Percentiles rank a stretch among this genome's conserved stretches.
Conservation (phyloP, 2,329 filamentous ascomycete genomes). For the Orbilia blumenaviensis region DNA sequence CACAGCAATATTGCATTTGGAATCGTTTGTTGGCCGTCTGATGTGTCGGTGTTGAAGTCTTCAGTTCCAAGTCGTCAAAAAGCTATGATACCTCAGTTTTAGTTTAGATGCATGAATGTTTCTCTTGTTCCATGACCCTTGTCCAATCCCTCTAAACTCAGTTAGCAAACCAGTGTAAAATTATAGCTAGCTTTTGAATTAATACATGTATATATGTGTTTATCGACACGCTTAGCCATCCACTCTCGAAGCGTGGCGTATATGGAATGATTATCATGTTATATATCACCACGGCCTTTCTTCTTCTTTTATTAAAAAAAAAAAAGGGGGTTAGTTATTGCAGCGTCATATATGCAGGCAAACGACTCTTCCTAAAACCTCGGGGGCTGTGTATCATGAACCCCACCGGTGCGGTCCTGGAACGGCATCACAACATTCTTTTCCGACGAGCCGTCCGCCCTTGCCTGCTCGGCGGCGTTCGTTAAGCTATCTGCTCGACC, state of each 20-base stretch:
- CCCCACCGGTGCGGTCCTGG: conserved; percentile 9
- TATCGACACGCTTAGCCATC: no score
- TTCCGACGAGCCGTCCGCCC: conserved; percentile 33
- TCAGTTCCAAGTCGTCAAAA: neutral
- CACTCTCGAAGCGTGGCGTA: no score
- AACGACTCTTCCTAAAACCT: neutral
- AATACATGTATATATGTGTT: neutral
- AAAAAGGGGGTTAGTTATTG: no score
- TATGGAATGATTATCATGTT: no score
- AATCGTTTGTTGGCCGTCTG: neutral
- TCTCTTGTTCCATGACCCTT: neutral
- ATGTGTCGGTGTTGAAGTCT: neutral
- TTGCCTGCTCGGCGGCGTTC: conserved; percentile 15
- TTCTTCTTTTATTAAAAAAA: no score
- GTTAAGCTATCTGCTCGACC: neutral
- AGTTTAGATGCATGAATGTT: neutral
- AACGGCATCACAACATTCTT: conserved; percentile 37
- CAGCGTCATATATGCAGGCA: no score
- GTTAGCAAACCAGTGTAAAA: neutral
- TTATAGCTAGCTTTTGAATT: neutral
- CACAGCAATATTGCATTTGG: neutral
- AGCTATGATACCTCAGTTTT: neutral
- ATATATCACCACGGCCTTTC: no score
- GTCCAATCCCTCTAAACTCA: no score
- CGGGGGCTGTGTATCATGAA: neutral